phyloP scores from a whole-genome alignment of 108 stramenopile species.

The Conticribra weissflogii region DNA sequence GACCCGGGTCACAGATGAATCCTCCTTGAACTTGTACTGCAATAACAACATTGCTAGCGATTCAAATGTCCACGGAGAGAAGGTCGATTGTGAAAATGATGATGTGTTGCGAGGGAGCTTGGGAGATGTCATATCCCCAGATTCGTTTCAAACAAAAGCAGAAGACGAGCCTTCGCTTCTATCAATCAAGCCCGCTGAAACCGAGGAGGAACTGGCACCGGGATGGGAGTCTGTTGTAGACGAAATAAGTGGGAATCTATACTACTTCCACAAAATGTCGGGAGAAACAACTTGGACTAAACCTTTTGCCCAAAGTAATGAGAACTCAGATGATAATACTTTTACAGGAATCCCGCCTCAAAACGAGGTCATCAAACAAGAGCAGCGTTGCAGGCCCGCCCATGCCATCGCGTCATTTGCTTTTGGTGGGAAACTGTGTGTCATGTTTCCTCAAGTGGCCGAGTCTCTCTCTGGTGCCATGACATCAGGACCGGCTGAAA shows the following conservation, averaged over 20 bases:
- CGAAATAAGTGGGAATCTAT: slow-evolving; percentile 15
- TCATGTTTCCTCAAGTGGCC: slow-evolving; percentile 52
- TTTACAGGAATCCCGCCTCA: neutral
- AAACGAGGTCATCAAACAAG: neutral
- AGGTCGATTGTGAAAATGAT: too few relatives aligned
- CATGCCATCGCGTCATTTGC: slow-evolving; percentile 68
- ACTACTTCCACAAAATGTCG: slow-evolving; percentile 59
- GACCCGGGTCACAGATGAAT: too few relatives aligned
- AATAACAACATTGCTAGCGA: too few relatives aligned
- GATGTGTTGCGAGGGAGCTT: too few relatives aligned
- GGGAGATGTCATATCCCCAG: too few relatives aligned
- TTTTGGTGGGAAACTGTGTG: slow-evolving; percentile 70
- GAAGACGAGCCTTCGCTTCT: slow-evolving; percentile 2
- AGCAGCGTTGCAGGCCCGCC: slow-evolving; percentile 27
- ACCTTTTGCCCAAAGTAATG: slow-evolving; percentile 3
- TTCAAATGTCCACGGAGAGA: too few relatives aligned
- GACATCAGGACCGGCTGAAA: slow-evolving; percentile 3
- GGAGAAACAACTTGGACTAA: slow-evolving; percentile 48
- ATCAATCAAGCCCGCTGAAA: neutral
- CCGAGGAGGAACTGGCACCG: slow-evolving; percentile 16
- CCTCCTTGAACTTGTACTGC: too few relatives aligned
- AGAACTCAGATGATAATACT: neutral
- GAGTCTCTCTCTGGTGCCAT: slow-evolving; percentile 33
- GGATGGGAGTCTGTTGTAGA: slow-evolving; percentile 63
- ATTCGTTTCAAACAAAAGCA: neutral